These are phyloP conservation scores for Luffa aegyptiaca DNA, from an alignment of 306 rosid genomes.

Conservation along the genomic window DNA sequence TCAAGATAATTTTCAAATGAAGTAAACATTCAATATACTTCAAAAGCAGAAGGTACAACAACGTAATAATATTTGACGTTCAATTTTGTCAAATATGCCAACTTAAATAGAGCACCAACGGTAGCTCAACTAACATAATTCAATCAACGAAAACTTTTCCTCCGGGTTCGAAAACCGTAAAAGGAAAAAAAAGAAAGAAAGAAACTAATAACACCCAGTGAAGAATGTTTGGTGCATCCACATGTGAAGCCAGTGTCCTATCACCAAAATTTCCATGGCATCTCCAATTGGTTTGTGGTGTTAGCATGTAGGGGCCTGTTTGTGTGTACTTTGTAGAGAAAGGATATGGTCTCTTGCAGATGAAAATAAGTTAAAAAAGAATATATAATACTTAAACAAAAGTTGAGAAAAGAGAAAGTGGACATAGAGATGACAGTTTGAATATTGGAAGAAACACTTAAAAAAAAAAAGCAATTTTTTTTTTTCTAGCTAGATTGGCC, in stretches of 20 bases:
- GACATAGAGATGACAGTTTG: conserved; percentile 19
- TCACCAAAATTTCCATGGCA: neutral
- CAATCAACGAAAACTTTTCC: neutral
- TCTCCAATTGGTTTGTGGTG: neutral
- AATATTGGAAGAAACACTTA: conserved; percentile 13
- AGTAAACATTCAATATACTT: neutral
- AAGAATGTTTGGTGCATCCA: conserved; percentile 6
- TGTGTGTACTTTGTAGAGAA: conserved; percentile 10
- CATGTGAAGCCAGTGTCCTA: neutral
- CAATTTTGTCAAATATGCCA: neutral
- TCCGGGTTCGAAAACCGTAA: too few relatives aligned
- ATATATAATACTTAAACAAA: neutral
- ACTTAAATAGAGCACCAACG: neutral
- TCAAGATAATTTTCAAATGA: neutral
- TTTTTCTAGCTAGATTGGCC: neutral
- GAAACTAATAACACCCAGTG: neutral
- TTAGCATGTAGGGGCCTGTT: conserved; percentile 19
- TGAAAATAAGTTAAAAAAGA: neutral
- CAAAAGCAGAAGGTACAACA: neutral
- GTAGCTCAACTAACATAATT: neutral
- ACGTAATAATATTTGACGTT: too few relatives aligned
- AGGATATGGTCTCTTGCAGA: neutral
- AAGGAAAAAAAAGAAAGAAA: neutral
- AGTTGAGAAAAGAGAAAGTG: conserved; percentile 8
- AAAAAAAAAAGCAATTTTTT: neutral